These are phyloP conservation scores for Jaltomata sinuosa DNA, from an alignment of 257 asterid genomes.

Conservation along the genomic window DNA sequence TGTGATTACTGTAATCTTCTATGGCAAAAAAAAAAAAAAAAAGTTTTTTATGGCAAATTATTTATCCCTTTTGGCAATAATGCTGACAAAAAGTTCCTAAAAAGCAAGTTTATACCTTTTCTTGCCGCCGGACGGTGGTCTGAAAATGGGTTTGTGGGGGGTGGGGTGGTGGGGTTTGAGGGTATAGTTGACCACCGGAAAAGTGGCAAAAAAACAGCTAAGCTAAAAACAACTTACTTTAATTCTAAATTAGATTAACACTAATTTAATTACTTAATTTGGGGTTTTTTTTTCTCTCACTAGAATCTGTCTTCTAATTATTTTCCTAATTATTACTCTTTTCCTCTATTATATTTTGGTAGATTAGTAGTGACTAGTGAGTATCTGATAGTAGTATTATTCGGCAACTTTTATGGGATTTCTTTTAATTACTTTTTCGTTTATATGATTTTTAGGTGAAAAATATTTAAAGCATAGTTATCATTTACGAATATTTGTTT, in stretches of 20 bases:
- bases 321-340: background rate
- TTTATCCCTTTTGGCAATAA: background rate
- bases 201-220: conserved; percentile 18
- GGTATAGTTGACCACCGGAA: background rate
- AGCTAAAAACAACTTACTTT: background rate
- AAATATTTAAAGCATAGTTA: background rate
- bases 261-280: background rate
- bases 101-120: background rate
- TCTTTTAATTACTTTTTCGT: background rate
- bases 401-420: background rate
- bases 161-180: background rate
- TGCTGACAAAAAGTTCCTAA: background rate
- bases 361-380: background rate
- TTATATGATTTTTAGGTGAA: background rate
- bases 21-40: no score
- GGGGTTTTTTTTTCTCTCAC: background rate
- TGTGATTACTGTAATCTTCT: background rate
- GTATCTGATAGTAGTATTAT: background rate
- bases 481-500: background rate
- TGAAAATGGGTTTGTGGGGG: background rate
- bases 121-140: background rate
- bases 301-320: background rate
- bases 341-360: background rate
- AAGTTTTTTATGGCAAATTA: background rate
- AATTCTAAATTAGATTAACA: background rate